Base-by-base conservation (phyloP, 2,329 filamentous ascomycete genomes). In the Xylaria sp. region DNA sequence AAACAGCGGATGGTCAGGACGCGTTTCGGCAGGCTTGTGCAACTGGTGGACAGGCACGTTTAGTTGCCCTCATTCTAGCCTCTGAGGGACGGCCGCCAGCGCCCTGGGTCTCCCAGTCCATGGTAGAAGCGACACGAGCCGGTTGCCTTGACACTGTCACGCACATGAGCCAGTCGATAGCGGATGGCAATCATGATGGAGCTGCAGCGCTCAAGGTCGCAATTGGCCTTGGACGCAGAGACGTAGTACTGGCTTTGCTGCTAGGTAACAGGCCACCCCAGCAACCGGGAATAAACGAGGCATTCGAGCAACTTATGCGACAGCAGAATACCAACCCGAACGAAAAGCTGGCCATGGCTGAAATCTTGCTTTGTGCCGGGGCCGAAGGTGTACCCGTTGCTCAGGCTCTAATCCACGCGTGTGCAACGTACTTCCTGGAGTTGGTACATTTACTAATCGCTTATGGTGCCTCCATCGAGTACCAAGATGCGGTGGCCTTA, bases 351-450 rank as follows among this genome's bases (percentile, higher is more conserved):
- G 82, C 82, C 2, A 79, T 90, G 69, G 81, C 85, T 0, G 87
- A 90, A 74, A 78, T 88, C 2, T 75, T 91, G 1, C 80, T 91
- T 1, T 89, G 88, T 62, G 87, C 86, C 0, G 88, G 88, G 0
- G 87, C 88, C 1, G 79, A 82, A 13, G 88, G 88, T 1, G 83
- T 86, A 15, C 78, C 81, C 0, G 78, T 87, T 0, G 82, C 86
- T 0, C 78, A 80, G 36, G 86, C 84, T 0, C 79, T 90, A 0
- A 78, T 85, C 7, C 79, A 84, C 39, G 85, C 87, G 0, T 85
- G 83, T 61, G 79, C 82, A 7, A 81, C 81, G 1, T 83, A 85
- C 52, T 88, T 86, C 68, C 81, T 85, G 65, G 85, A 88, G 49
- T 86, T 89, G 83, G 83, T 87, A 2, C 79, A 79, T 46, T 78